Conservation (phyloP, 441 rosid genomes). For the Francoa sonchifolia region DNA sequence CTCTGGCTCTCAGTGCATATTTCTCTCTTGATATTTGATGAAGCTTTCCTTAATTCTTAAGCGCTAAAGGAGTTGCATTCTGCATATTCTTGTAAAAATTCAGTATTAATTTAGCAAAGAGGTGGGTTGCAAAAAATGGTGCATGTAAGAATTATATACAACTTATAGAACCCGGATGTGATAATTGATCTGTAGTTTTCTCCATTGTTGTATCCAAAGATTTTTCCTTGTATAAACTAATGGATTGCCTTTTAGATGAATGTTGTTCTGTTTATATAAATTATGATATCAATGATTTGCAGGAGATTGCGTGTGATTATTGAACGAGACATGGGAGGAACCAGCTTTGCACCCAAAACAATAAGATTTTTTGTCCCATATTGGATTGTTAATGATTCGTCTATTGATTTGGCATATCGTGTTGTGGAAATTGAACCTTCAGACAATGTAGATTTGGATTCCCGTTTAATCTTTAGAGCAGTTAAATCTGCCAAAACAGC, state of each 20-base stretch:
- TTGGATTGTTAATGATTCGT: conserved; percentile 86
- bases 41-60: no score
- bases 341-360: conserved; percentile 67
- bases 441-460: conserved; percentile 55
- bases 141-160: no score
- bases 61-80: no score
- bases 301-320: conserved; percentile 94
- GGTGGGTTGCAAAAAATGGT: no score
- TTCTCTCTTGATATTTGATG: no score
- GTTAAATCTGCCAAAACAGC: conserved; percentile 54
- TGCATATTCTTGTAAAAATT: no score
- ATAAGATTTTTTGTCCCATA: conserved; percentile 90
- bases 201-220: no score
- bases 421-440: conserved; percentile 79
- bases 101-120: no score
- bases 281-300: conserved; percentile 16
- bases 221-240: neutral
- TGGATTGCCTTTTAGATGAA: neutral
- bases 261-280: neutral
- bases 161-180: no score
- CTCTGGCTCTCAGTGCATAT: no score
- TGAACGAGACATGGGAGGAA: conserved; percentile 92
- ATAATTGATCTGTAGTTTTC: no score
- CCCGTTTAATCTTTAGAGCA: conserved; percentile 51
- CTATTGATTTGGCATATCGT: conserved; percentile 67